Percentiles rank a stretch among this genome's conserved stretches.
phyloP scores from a whole-genome alignment of 257 asterid species.

The Paraleonurus japonicus region DNA sequence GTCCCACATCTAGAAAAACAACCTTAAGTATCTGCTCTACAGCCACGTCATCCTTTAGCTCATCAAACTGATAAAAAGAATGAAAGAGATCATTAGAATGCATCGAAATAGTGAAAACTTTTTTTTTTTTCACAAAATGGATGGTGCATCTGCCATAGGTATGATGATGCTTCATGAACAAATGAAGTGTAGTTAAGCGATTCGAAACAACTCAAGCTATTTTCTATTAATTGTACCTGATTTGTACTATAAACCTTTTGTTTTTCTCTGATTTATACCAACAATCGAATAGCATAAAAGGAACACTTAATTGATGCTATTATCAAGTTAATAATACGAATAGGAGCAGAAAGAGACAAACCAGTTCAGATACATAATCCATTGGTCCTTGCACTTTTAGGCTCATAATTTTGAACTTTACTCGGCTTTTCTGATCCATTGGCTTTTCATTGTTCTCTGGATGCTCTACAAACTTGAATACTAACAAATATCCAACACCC shows the following conservation, averaged over 20 bases:
- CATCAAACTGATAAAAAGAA: conserved; percentile 69
- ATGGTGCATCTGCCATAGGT: not conserved
- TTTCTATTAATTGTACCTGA: not conserved
- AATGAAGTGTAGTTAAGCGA: not conserved
- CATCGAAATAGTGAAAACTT: conserved; percentile 16
- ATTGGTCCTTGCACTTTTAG: conserved; percentile 83
- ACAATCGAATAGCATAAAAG: not conserved
- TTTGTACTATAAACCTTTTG: not conserved
- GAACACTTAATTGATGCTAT: not conserved
- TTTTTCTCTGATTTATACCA: not conserved
- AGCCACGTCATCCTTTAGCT: conserved; percentile 86
- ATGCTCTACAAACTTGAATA: conserved; percentile 91
- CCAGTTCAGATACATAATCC: conserved; percentile 94
- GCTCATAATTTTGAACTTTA: conserved; percentile 95
- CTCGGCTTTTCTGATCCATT: conserved; percentile 85
- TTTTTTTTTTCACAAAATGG: not conserved
- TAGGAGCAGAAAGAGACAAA: conserved; percentile 33
- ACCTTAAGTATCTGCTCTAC: conserved; percentile 88
- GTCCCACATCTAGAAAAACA: conserved; percentile 76
- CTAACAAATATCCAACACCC: conserved; percentile 43
- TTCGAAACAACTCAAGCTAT: not conserved
- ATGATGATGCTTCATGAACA: not conserved
- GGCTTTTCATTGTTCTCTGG: conserved; percentile 94
- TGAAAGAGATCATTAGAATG: conserved; percentile 18
- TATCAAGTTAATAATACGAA: not conserved